These are phyloP conservation scores for Eremothecium coryli DNA, from an alignment of 1,139 yeast genomes.

Conservation along the genomic window DNA sequence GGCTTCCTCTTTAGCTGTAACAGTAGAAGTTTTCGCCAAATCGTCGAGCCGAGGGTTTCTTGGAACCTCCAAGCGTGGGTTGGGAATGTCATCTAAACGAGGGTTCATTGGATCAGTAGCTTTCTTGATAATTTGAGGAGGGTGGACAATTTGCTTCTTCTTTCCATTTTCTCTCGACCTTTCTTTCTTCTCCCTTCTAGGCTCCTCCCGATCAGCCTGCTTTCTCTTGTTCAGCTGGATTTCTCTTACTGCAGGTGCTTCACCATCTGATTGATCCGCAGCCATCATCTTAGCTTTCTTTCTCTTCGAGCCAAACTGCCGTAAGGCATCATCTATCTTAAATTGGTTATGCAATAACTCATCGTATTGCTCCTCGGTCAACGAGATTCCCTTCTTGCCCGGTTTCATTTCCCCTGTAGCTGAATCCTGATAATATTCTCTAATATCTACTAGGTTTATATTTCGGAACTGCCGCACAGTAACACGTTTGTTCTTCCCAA, in stretches of 20 bases:
- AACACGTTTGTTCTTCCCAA: constrained; percentile 62
- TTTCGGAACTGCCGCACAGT: constrained; percentile 64
- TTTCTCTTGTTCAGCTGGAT: constrained; percentile 1
- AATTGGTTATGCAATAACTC: constrained; percentile 43
- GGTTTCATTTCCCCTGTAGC: constrained; percentile 56
- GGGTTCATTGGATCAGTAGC: constrained; percentile 6
- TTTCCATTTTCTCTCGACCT: constrained; percentile 3
- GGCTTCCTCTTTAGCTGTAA: constrained; percentile 8
- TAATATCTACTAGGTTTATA: constrained; percentile 59
- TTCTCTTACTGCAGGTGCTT: constrained; percentile 12
- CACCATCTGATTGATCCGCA: constrained; percentile 20
- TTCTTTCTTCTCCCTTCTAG: constrained; percentile 8
- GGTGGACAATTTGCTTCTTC: constrained; percentile 3
- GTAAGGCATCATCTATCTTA: constrained; percentile 54
- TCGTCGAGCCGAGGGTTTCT: constrained; percentile 11
- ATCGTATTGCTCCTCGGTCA: constrained; percentile 63
- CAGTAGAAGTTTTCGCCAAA: constrained; percentile 8
- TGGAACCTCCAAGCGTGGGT: constrained; percentile 1
- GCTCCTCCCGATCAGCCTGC: constrained; percentile 8
- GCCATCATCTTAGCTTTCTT: constrained; percentile 25
- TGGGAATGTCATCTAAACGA: constrained; percentile 2
- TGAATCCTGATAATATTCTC: constrained; percentile 67
- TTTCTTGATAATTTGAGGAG: not conserved
- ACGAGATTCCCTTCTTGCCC: constrained; percentile 76
- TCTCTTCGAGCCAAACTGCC: constrained; percentile 35